Evolutionary conservation across 164 flowering plant species (phyloP), one percentile per base, ranked within the genome.

Genomic region (Nelumbo lutea): DNA sequence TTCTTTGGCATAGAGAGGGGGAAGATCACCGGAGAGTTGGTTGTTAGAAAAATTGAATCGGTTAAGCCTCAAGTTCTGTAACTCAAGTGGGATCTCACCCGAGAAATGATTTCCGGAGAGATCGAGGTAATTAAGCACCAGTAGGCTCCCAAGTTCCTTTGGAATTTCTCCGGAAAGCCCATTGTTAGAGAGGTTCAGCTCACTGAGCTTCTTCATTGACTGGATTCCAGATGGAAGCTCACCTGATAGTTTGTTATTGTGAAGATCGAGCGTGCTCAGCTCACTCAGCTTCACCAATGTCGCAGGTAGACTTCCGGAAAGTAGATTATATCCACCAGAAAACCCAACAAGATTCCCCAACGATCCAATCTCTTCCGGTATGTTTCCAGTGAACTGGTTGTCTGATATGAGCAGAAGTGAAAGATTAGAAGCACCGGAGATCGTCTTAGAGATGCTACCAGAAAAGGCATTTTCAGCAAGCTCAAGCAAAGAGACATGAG

Each of bases 41-140:
- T 85, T 87, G 70, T 78, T 68, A 0, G 91, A 87, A 52, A 85
- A 71, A 67, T 87, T 87, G 46, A 87, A 74, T 67, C 48, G 0
- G 57, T 80, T 80, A 65, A 87, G 85, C 80, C 79, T 81, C 79
- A 87, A 74, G 59, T 85, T 78, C 71, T 87, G 85, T 78, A 87
- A 52, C 45, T 70, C 77, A n/a, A 64, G 13, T 39, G 91, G 91
- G 65, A 87, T 75, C 27, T 69, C 43, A 15, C 89, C 91, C 1
- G 80, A 73, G 46, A 87, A 78, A 4, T 5, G 42, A 72, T 87
- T 87, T 46, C 71, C 70, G 0, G 90, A 86, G 46, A 86, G 81
- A 80, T 86, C 90, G 46, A 86, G 81, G 68, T 80, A 83, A 64
- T 81, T 82, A 9, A 85, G 82, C 68, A 77, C 80, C 0, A 79